Evolutionary conservation across 352 stramenopile species (phyloP).

Genomic region (Phytophthora boehmeriae): DNA sequence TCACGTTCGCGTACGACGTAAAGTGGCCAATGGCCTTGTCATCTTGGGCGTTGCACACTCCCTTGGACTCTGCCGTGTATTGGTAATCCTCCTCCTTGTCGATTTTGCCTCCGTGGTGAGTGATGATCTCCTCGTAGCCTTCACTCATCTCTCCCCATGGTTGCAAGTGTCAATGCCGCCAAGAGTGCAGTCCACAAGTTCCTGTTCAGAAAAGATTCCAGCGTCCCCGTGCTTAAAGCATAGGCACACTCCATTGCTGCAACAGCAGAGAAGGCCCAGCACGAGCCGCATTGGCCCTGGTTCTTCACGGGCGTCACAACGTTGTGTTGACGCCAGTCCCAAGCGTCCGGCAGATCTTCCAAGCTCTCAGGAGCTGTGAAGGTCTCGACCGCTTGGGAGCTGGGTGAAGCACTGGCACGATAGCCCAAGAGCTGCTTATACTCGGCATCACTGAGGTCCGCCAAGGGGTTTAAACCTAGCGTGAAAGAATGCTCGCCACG

Average conservation of each 20-base stretch:
- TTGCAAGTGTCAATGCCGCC: conserved; percentile 95
- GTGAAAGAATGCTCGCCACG: conserved; percentile 53
- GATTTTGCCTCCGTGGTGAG: conserved; percentile 77
- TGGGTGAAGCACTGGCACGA: background rate
- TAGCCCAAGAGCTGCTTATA: conserved; percentile 49
- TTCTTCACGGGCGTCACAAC: conserved; percentile 93
- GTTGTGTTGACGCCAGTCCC: conserved; percentile 95
- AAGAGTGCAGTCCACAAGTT: conserved; percentile 97
- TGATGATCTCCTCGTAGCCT: conserved; percentile 95
- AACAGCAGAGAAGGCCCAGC: conserved; percentile 97
- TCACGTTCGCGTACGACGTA: conserved; percentile 76
- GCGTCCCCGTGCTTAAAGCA: conserved; percentile 90
- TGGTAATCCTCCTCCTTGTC: conserved; percentile 95
- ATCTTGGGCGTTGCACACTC: conserved; percentile 85
- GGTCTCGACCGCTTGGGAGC: conserved; percentile 15
- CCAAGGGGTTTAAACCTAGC: conserved; percentile 53
- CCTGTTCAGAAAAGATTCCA: conserved; percentile 97
- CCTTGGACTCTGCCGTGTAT: conserved; percentile 93
- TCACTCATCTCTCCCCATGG: conserved; percentile 97
- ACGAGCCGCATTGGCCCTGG: conserved; percentile 95
- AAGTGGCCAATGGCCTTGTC: conserved; percentile 81
- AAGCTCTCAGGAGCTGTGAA: conserved; percentile 24
- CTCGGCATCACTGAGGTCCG: conserved; percentile 45
- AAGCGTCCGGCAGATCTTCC: conserved; percentile 55
- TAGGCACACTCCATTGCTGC: conserved; percentile 97